Conservation (phyloP, 768 basidiomycete genomes). For the Panaeolus cyanescens region DNA sequence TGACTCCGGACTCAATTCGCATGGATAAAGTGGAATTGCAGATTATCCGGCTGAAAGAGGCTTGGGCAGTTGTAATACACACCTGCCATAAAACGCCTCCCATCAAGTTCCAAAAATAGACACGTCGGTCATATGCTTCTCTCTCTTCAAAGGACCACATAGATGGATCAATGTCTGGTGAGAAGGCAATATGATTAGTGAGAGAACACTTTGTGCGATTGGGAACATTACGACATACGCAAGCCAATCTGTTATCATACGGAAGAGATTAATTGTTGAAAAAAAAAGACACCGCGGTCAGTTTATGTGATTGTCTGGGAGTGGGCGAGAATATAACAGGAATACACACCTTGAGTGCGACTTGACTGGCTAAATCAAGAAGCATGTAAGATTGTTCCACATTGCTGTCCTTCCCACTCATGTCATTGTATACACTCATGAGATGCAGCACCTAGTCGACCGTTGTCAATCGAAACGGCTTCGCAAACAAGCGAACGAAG, state of each 20-base stretch:
- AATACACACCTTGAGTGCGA: constrained; percentile 45
- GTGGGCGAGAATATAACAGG: constrained; percentile 5
- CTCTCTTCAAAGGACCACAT: constrained; percentile 51
- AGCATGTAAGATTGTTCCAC: constrained; percentile 47
- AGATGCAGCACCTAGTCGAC: constrained; percentile 43
- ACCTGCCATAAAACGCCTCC: constrained; percentile 54
- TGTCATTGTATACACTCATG: constrained; percentile 56
- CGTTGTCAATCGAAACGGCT: constrained; percentile 1
- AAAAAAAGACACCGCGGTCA: not conserved
- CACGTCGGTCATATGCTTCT: constrained; percentile 53
- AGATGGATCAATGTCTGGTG: constrained; percentile 49
- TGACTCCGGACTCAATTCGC: not conserved
- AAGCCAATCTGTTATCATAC: constrained; percentile 38
- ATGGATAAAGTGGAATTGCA: not conserved
- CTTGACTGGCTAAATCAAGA: constrained; percentile 48
- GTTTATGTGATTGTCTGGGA: not conserved
- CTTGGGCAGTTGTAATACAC: constrained; percentile 8
- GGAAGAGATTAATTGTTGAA: not conserved
- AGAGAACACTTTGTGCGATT: not conserved
- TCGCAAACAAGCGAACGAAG: not conserved
- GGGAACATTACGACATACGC: constrained; percentile 30
- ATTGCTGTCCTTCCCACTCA: constrained; percentile 54
- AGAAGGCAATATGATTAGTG: constrained; percentile 1
- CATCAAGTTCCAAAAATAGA: constrained; percentile 58
- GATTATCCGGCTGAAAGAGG: not conserved